Conservation (phyloP, 176 grass and related monocot species). For the Avena atlantica region DNA sequence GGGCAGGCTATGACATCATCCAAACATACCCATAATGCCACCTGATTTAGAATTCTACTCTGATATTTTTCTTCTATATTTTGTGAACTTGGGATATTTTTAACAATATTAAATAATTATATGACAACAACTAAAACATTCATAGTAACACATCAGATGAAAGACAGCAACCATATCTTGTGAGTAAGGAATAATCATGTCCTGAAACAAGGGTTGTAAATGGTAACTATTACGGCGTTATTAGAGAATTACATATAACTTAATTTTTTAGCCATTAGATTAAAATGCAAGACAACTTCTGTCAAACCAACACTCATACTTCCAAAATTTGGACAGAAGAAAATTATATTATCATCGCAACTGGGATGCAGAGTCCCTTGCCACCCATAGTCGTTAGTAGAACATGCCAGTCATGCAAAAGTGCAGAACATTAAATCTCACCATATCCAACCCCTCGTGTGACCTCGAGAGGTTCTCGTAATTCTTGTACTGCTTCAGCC, state of each 20-base stretch:
- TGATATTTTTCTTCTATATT: not conserved
- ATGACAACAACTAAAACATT: not conserved
- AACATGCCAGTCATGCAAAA: not conserved
- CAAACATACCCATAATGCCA: not conserved
- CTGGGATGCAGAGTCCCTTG: not conserved
- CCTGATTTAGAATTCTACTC: not conserved
- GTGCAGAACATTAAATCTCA: constrained; percentile 14
- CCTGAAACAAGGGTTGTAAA: not conserved
- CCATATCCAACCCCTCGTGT: constrained; percentile 28
- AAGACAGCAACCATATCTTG: not conserved
- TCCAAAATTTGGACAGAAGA: not conserved
- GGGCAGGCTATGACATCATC: not conserved
- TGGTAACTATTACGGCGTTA: not conserved
- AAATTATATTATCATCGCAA: not conserved
- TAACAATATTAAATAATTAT: not conserved
- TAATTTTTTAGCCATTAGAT: not conserved
- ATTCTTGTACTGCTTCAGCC: constrained; percentile 66
- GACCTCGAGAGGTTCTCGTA: constrained; percentile 50
- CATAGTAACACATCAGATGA: not conserved
- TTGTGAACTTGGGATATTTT: not conserved
- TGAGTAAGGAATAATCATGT: not conserved
- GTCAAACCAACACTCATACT: not conserved
- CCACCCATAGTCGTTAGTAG: not conserved
- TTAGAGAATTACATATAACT: not conserved
- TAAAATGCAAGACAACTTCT: not conserved